Evolutionary conservation across 2,329 filamentous ascomycete species (phyloP).

Genomic region (Xylaria sp.): DNA sequence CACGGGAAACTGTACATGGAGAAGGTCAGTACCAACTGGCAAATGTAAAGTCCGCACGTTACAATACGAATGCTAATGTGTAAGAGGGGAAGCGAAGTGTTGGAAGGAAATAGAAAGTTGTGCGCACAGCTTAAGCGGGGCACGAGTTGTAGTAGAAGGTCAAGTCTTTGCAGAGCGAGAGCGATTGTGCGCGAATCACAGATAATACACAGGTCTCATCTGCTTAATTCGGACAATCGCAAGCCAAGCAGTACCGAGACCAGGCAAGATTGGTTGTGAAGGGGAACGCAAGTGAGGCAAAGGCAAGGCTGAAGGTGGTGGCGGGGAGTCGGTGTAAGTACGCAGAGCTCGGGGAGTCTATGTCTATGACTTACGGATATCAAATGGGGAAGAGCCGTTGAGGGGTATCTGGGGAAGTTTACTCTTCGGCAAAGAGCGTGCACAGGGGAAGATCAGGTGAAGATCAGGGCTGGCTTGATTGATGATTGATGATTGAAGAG

Average conservation of each 20-base stretch:
- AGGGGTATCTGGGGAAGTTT: conserved; percentile 21
- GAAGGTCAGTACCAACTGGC: conserved; percentile 1
- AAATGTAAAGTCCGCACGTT: too few species aligned
- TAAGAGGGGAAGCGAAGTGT: neutral
- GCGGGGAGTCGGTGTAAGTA: conserved; percentile 21
- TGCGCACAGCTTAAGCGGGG: conserved; percentile 10
- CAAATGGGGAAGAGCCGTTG: neutral
- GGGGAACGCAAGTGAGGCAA: conserved; percentile 14
- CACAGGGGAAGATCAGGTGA: neutral
- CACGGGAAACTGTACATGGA: conserved; percentile 18
- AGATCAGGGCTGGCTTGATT: conserved; percentile 10
- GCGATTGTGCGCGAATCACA: neutral
- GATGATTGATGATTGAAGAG: conserved; percentile 22
- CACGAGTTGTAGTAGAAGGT: neutral
- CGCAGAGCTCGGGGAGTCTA: neutral
- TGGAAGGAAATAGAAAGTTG: conserved; percentile 10
- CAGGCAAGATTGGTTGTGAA: neutral
- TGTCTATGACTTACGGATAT: conserved; percentile 26
- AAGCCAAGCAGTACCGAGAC: neutral
- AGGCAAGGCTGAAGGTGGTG: conserved; percentile 25
- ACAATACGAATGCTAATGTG: neutral
- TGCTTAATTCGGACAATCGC: neutral
- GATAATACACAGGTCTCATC: neutral
- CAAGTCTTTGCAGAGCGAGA: neutral
- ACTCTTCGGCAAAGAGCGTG: conserved; percentile 21